Base-by-base conservation (phyloP, 2,329 filamentous ascomycete species). In the Claviceps sp. region DNA sequence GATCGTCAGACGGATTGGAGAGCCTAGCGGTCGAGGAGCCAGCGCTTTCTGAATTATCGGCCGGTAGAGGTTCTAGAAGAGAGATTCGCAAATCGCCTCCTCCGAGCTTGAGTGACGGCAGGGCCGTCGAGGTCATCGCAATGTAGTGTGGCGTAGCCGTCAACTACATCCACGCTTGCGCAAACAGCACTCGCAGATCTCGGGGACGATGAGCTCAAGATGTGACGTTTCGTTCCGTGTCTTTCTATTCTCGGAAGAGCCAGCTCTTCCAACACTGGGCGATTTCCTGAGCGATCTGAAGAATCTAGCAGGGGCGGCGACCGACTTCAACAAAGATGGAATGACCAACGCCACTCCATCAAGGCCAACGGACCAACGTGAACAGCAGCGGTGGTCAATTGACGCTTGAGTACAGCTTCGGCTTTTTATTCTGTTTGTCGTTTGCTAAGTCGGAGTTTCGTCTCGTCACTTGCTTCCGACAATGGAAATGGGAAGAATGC, bases 91-190 rank as follows among this genome's bases (percentile, higher is more conserved):
- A 57, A 38, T 59, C 61, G 30, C 56, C 59, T 20, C 59, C 59
- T 47, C 57, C 58, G 41, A 62, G 63, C 48, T 60, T 60, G 43
- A 66, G 57, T 40, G 63, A 62, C 37, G 62, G 62, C 30, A 65
- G 58, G 40, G 59, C 60, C 50, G 56, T 59, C 40, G 59, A 58
- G 37, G 62, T 58, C 63, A 66, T 64, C 52, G 50, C 48, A 37
- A 43, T 38, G 34, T 26, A 45, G 37, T 42, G n/a, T 40, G 49
- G 20, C n/a, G 48, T 37, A 18, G 24, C 40, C 18, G 48, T 50
- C 40, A 30, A 44, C 41, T 22, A 50, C 26, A 7, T 24, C 18
- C 11, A 40, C 40, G 20, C 20, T 37, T 24, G 26, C 14, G 20
- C 4, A 11, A 11, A 22, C 2, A 40, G 34, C 34, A 48, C 18